These are phyloP conservation scores for Thermomucor indicae-seudaticae DNA, from an alignment of 371 early-diverging fungal genomes.

Conservation along the genomic window DNA sequence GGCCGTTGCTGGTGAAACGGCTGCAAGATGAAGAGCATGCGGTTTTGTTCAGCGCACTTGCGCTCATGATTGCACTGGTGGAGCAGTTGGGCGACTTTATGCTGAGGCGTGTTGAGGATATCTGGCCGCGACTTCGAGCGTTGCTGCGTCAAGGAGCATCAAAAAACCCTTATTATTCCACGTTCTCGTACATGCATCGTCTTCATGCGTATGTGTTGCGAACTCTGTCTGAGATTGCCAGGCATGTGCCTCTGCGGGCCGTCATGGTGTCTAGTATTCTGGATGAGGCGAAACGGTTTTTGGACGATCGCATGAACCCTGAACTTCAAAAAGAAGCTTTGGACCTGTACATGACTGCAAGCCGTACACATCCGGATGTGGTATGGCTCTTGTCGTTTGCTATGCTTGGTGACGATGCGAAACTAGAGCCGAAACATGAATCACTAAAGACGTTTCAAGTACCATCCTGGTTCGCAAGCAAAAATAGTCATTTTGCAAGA, in stretches of 20 bases:
- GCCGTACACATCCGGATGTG: conserved; percentile 30
- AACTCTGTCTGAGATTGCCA: conserved; percentile 19
- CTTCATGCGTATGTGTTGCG: conserved; percentile 27
- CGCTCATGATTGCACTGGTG: conserved; percentile 27
- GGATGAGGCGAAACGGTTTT: conserved; percentile 20
- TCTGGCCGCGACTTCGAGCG: conserved; percentile 44
- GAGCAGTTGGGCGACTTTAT: conserved; percentile 44
- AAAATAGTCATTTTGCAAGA: neutral
- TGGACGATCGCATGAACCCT: conserved; percentile 19
- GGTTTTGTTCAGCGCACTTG: conserved; percentile 47
- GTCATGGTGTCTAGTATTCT: conserved; percentile 20
- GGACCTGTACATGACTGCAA: conserved; percentile 16
- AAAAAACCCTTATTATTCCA: conserved; percentile 20
- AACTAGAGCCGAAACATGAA: neutral
- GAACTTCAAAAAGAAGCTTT: conserved; percentile 24
- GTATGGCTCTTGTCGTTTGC: conserved; percentile 34
- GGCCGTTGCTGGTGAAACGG: conserved; percentile 49
- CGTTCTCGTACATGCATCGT: conserved; percentile 30
- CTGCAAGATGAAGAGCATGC: conserved; percentile 44
- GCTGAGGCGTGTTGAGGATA: conserved; percentile 36
- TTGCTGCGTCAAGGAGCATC: conserved; percentile 17
- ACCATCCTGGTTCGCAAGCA: conserved; percentile 23
- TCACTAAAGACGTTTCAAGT: conserved; percentile 14
- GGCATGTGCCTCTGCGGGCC: conserved; percentile 23
- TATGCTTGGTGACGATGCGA: conserved; percentile 10